These are phyloP conservation scores for Boletellus sp. DNA, from an alignment of 768 basidiomycete genomes.

Conservation along the genomic window DNA sequence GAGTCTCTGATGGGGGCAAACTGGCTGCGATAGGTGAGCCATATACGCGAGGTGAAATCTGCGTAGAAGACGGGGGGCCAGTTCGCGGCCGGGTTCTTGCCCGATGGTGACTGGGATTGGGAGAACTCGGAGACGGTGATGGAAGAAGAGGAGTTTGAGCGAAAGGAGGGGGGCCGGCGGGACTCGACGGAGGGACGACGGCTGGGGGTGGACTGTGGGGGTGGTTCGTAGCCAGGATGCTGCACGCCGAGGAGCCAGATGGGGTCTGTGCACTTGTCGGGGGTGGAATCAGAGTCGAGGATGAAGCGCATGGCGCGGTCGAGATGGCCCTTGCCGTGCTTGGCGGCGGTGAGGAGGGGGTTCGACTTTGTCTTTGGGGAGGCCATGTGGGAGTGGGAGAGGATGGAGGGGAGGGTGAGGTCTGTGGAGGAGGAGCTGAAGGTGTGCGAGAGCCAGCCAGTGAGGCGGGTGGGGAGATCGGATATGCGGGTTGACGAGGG, in stretches of 20 bases:
- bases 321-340: constrained; percentile 69
- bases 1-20: constrained; percentile 78
- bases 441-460: constrained; percentile 79
- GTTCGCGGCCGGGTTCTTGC: constrained; percentile 34
- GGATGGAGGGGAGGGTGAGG: constrained; percentile 59
- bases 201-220: constrained; percentile 23
- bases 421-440: constrained; percentile 71
- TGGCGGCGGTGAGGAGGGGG: constrained; percentile 63
- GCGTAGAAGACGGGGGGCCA: constrained; percentile 85
- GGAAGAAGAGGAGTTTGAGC: constrained; percentile 43
- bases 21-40: constrained; percentile 90
- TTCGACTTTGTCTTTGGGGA: constrained; percentile 44
- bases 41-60: constrained; percentile 85
- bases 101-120: constrained; percentile 35
- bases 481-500: constrained; percentile 51
- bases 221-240: constrained; percentile 69
- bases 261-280: constrained; percentile 75
- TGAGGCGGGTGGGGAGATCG: constrained; percentile 71
- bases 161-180: constrained; percentile 40
- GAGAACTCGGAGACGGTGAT: constrained; percentile 33
- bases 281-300: constrained; percentile 84
- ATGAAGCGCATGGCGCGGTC: constrained; percentile 87
- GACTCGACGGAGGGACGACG: constrained; percentile 42
- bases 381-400: constrained; percentile 44
- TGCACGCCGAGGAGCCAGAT: constrained; percentile 90